These are phyloP conservation scores for Fusarium marasasianum DNA, from an alignment of 2,329 filamentous ascomycete genomes.

Conservation along the genomic window DNA sequence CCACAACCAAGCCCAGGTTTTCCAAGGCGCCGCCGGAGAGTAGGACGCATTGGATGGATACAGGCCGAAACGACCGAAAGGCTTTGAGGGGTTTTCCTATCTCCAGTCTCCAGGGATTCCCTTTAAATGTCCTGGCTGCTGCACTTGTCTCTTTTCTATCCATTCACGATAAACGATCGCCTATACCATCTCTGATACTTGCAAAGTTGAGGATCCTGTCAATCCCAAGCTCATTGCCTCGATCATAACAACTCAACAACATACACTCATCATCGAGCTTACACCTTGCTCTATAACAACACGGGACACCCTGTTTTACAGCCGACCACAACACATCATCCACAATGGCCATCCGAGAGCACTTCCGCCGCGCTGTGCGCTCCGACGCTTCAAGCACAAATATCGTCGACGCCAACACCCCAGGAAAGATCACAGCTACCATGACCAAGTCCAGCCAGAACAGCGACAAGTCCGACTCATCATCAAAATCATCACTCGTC, in stretches of 20 bases:
- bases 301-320: not conserved
- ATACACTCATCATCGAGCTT: constrained; percentile 3
- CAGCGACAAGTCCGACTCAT: constrained; percentile 39
- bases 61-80: constrained; percentile 37
- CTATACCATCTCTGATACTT: not conserved
- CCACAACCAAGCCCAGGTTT: constrained; percentile 36
- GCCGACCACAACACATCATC: constrained; percentile 1
- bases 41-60: constrained; percentile 23
- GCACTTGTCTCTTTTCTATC: constrained; percentile 15
- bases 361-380: constrained; percentile 53
- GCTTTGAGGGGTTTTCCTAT: constrained; percentile 44
- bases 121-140: constrained; percentile 34
- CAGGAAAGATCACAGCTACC: constrained; percentile 42
- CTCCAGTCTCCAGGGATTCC: constrained; percentile 23
- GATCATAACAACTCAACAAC: not conserved
- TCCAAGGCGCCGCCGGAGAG: constrained; percentile 35
- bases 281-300: not conserved
- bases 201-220: constrained; percentile 9
- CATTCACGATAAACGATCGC: constrained; percentile 22
- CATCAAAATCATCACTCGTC: constrained; percentile 45
- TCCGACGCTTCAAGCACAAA: constrained; percentile 47
- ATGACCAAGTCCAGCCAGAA: constrained; percentile 45
- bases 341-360: constrained; percentile 55
- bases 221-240: constrained; percentile 12
- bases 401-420: constrained; percentile 45